Percentiles rank a stretch among this genome's conserved stretches.
These are phyloP conservation scores for Trichophyton simii DNA, from an alignment of 2,329 filamentous ascomycete genomes.

Conservation along the genomic window DNA sequence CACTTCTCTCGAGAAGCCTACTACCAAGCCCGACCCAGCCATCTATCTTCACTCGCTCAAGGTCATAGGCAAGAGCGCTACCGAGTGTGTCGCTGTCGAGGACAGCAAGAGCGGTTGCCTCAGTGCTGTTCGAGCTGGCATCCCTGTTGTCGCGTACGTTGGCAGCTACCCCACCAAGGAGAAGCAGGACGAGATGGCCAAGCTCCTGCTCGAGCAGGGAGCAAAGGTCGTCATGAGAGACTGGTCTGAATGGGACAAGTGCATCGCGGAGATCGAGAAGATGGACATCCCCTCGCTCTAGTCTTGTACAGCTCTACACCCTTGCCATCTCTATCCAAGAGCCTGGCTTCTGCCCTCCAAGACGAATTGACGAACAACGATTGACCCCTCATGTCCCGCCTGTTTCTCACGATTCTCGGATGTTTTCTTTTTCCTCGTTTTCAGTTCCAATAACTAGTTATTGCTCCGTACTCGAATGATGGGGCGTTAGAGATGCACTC, in stretches of 20 bases:
- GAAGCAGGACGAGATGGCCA: slow-evolving; percentile 53
- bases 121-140: slow-evolving; percentile 62
- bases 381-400: not conserved
- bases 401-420: not conserved
- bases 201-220: slow-evolving; percentile 48
- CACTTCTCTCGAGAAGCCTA: slow-evolving; percentile 63
- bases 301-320: not conserved
- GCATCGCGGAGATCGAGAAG: slow-evolving; percentile 32
- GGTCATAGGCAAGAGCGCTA: slow-evolving; percentile 56
- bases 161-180: slow-evolving; percentile 55
- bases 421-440: not conserved
- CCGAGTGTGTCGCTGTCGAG: slow-evolving; percentile 69
- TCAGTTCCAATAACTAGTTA: not conserved
- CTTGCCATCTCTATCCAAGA: not conserved
- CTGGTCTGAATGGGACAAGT: slow-evolving; percentile 36
- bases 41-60: slow-evolving; percentile 72
- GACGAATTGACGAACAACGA: not conserved
- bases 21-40: slow-evolving; percentile 79
- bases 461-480: not conserved
- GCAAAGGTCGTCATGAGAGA: slow-evolving; percentile 48
- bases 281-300: slow-evolving; percentile 9
- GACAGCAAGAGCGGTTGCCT: slow-evolving; percentile 78
- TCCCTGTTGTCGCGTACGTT: slow-evolving; percentile 73
- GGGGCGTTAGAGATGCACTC: not conserved
- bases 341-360: not conserved